Evolutionary conservation across 768 basidiomycete genomes (phyloP), one percentile per base, ranked within the genome.

Genomic region (Russula sp.): DNA sequence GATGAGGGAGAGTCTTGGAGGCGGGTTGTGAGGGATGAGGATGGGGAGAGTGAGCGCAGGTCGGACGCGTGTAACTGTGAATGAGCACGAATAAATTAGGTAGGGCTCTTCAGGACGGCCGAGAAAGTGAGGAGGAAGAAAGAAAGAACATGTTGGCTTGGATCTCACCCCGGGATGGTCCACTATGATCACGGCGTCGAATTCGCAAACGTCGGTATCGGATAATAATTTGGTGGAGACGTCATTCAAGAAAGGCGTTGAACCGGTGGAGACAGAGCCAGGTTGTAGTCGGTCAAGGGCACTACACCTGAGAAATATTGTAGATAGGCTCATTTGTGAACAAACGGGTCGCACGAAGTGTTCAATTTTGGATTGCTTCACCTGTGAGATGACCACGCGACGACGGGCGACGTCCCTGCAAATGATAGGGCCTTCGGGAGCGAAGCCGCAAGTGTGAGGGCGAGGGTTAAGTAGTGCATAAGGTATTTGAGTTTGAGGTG

Each of bases 1-100:
- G 83, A 77, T 2, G 81, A 85, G 0, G 83, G 76, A 3, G 88
- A 77, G 1, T 76, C 76, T 4, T 74, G 76, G 10, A 92, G 75
- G 7, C 76, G 71, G 28, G 74, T 76, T 6, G 81, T 75, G 22
- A 91, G 75, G 64, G 76, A 73, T 3, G 83, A 84, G 1, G 79
- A 77, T 10, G 83, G 76, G 7, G 82, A 73, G 24, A 91, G 82
- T 11, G 75, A 73, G 34, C 87, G 85, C 48, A 92, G 77, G 77
- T 92, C 89, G n/a, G 88, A 86, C 28, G 88, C 86, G 69, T 88
- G 90, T 5, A 89, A 76, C 90, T 92, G 69, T 16, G 24, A 32
- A 11, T 48, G 28, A 28, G 66, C 34, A 42, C 61, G 30, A 28
- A 63, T 2, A 50, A 49, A 40, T 14, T 11, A 34, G 34, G 9